Evolutionary conservation across 1,284 basidiomycete species (phyloP).

Genomic region (Fomitopsis palustris): DNA sequence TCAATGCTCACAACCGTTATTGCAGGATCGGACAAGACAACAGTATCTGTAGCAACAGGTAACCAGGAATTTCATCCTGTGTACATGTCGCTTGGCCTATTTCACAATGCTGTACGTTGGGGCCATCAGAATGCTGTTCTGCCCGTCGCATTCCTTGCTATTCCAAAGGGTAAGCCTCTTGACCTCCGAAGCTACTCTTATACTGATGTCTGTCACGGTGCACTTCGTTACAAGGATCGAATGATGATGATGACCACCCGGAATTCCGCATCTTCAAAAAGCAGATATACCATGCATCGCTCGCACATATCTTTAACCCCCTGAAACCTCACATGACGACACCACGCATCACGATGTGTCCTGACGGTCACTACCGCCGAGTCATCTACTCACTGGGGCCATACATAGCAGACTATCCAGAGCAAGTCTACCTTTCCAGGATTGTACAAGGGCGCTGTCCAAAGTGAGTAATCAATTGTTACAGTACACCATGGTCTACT

Average conservation of each 20-base stretch:
- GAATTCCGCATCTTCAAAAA: constrained; percentile 8
- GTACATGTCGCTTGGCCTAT: constrained; percentile 16
- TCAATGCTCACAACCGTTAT: constrained; percentile 13
- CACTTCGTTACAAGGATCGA: neutral
- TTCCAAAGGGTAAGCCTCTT: constrained; percentile 14
- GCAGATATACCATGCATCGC: constrained; percentile 8
- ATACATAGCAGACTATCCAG: constrained; percentile 15
- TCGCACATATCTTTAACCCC: constrained; percentile 1
- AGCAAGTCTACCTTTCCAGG: constrained; percentile 9
- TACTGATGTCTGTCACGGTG: too few species aligned
- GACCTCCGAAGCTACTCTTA: too few species aligned
- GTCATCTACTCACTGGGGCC: constrained; percentile 13
- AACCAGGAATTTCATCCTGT: constrained; percentile 20
- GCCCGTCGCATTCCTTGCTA: too few species aligned
- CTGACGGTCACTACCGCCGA: constrained; percentile 10
- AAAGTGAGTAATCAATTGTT: constrained; percentile 4
- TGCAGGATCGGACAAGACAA: constrained; percentile 20
- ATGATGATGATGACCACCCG: neutral
- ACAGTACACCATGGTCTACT: too few species aligned
- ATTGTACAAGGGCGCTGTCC: constrained; percentile 16
- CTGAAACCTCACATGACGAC: constrained; percentile 5
- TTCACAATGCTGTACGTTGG: constrained; percentile 15
- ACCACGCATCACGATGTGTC: constrained; percentile 2
- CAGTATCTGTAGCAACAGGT: constrained; percentile 18
- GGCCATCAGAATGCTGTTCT: constrained; percentile 16